Conservation (phyloP, 2,329 filamentous ascomycete genomes). For the Endoconidiophora polonica region DNA sequence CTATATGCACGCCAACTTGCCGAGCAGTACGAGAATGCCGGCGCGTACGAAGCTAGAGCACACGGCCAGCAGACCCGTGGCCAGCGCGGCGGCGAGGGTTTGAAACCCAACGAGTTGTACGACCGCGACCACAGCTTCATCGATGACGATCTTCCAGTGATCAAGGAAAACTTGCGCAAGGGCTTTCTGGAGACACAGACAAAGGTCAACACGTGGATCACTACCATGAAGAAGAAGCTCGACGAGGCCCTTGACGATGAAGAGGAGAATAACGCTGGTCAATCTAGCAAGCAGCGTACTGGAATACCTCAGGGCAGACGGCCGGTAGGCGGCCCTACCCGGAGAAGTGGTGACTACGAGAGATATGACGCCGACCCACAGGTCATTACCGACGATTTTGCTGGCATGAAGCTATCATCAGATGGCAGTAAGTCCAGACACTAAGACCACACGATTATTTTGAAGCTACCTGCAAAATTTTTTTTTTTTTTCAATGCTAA, state of each 20-base stretch:
- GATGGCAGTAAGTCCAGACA: slow-evolving; percentile 39
- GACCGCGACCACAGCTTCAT: slow-evolving; percentile 76
- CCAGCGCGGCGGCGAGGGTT: slow-evolving; percentile 23
- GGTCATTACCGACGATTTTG: slow-evolving; percentile 79
- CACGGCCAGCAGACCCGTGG: slow-evolving; percentile 15
- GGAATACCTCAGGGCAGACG: slow-evolving; percentile 25
- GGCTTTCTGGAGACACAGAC: slow-evolving; percentile 88
- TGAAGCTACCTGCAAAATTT: slow-evolving; percentile 11
- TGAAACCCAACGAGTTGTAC: slow-evolving; percentile 35
- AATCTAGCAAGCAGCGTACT: slow-evolving; percentile 2
- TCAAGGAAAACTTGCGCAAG: slow-evolving; percentile 82
- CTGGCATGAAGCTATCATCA: slow-evolving; percentile 44
- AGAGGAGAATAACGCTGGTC: slow-evolving; percentile 21
- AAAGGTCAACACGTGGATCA: slow-evolving; percentile 87
- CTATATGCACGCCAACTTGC: slow-evolving; percentile 82
- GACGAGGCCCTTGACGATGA: slow-evolving; percentile 73
- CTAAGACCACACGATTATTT: background rate
- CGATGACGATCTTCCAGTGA: slow-evolving; percentile 87
- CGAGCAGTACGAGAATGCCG: slow-evolving; percentile 63
- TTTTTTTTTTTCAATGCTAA: slow-evolving; percentile 14
- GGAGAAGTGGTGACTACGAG: slow-evolving; percentile 72
- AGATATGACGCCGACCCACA: slow-evolving; percentile 91
- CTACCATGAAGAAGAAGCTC: slow-evolving; percentile 77
- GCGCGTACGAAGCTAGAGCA: slow-evolving; percentile 40
- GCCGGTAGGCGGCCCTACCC: slow-evolving; percentile 39